Evolutionary conservation across 306 rosid species (phyloP).

Genomic region (Carpinus fangiana): DNA sequence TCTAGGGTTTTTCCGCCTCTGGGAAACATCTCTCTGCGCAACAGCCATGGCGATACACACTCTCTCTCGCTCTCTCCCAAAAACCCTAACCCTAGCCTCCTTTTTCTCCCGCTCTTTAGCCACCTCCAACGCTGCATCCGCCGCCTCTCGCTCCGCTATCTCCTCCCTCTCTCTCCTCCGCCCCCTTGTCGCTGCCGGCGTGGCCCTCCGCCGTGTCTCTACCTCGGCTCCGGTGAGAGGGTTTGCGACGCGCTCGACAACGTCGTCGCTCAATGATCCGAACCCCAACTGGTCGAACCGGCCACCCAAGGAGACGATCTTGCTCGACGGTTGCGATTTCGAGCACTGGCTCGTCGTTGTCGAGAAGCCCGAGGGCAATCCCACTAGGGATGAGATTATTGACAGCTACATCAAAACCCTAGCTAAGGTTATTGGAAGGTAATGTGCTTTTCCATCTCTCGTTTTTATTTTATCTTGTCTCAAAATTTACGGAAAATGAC

Average conservation of each 20-base stretch:
- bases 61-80: constrained; percentile 56
- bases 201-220: constrained; percentile 24
- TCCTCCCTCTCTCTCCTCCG: constrained; percentile 57
- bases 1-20: constrained; percentile 38
- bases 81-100: constrained; percentile 45
- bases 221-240: constrained; percentile 27
- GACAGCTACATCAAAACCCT: constrained; percentile 75
- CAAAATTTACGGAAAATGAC: neutral
- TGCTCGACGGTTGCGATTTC: constrained; percentile 94
- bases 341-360: constrained; percentile 96
- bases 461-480: neutral
- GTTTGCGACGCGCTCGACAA: constrained; percentile 72
- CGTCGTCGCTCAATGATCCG: constrained; percentile 87
- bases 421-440: constrained; percentile 76
- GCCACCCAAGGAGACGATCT: constrained; percentile 88
- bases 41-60: constrained; percentile 64
- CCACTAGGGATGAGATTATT: constrained; percentile 80
- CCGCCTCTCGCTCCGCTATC: constrained; percentile 22
- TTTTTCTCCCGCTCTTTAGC: constrained; percentile 38
- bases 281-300: constrained; percentile 94
- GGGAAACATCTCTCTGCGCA: neutral
- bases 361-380: constrained; percentile 78
- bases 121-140: constrained; percentile 24
- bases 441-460: neutral
- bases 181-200: constrained; percentile 49